phyloP scores from a whole-genome alignment of 306 rosid species.

The Castanea mollissima region DNA sequence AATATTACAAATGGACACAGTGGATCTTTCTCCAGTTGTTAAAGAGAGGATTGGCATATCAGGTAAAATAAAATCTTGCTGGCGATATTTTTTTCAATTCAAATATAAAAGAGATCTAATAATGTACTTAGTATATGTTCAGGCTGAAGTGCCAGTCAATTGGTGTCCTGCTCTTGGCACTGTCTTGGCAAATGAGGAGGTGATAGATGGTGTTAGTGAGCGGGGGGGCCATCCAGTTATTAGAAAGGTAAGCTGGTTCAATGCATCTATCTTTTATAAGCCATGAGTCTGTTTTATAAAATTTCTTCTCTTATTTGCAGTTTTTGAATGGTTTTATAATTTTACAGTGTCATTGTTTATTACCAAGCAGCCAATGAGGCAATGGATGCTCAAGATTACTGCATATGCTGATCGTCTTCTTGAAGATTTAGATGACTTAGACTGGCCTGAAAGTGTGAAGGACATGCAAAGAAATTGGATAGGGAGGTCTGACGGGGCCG shows the following conservation, averaged over 20 bases:
- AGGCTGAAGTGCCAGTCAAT: conserved; percentile 99
- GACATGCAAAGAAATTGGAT: conserved; percentile 99
- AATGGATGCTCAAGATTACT: conserved; percentile 99
- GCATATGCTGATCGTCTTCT: conserved; percentile 98
- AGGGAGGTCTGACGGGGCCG: conserved; percentile 98
- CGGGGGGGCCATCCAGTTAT: conserved; percentile 96
- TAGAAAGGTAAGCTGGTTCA: conserved; percentile 58
- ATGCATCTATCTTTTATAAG: conserved; percentile 9
- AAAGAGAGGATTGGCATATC: conserved; percentile 93
- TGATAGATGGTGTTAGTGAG: conserved; percentile 92
- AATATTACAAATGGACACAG: conserved; percentile 94
- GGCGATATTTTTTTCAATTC: conserved; percentile 13
- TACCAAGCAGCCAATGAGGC: conserved; percentile 99
- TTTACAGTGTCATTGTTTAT: conserved; percentile 85
- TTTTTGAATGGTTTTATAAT: conserved; percentile 61
- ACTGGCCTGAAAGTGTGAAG: conserved; percentile 97
- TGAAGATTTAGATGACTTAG: conserved; percentile 86
- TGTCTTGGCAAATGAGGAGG: conserved; percentile 98
- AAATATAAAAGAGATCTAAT: conserved; percentile 13
- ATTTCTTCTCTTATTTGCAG: conserved; percentile 35
- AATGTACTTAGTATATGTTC: conserved; percentile 22
- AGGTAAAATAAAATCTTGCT: conserved; percentile 50
- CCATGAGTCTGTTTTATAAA: conserved; percentile 9
- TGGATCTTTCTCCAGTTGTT: conserved; percentile 96
- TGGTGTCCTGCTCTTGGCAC: conserved; percentile 99